Evolutionary conservation across 2,329 filamentous ascomycete species (phyloP).

Genomic region (Ophiocordyceps australis): DNA sequence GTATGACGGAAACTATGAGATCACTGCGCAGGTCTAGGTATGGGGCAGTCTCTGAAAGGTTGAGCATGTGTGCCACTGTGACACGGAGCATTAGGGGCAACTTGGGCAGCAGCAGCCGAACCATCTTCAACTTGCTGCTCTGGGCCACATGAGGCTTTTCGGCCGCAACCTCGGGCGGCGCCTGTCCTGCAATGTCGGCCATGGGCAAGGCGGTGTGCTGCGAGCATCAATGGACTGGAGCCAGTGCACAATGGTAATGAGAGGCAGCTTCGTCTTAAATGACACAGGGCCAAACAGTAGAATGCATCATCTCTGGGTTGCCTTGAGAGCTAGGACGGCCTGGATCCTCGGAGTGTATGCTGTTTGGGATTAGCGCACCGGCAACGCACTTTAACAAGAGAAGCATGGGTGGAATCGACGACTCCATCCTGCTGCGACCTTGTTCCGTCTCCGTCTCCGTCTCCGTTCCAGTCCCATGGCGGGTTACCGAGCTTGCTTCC

Average conservation of each 20-base stretch:
- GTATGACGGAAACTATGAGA: conserved; percentile 53
- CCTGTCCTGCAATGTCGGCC: not conserved
- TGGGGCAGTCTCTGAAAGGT: conserved; percentile 48
- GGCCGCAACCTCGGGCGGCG: not conserved
- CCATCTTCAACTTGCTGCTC: conserved; percentile 3
- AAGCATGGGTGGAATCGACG: too few relatives aligned
- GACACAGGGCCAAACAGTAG: too few relatives aligned
- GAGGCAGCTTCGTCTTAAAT: not conserved
- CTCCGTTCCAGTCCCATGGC: too few relatives aligned
- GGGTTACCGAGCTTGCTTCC: too few relatives aligned
- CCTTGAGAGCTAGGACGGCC: not conserved
- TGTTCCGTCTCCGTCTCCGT: too few relatives aligned
- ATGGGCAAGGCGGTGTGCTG: too few relatives aligned
- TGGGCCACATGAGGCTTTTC: not conserved
- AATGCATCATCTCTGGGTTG: not conserved
- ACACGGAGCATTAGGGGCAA: conserved; percentile 46
- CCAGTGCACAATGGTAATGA: too few relatives aligned
- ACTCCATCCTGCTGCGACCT: too few relatives aligned
- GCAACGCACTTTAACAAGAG: too few relatives aligned
- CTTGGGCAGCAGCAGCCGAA: conserved; percentile 25
- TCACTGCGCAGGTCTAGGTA: conserved; percentile 69
- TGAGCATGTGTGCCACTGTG: conserved; percentile 44
- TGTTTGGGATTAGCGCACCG: too few relatives aligned
- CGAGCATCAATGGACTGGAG: too few relatives aligned
- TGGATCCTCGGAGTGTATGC: too few relatives aligned